Base-by-base conservation (phyloP, 2,329 filamentous ascomycete genomes). In the Pestalotiopsis sp. region DNA sequence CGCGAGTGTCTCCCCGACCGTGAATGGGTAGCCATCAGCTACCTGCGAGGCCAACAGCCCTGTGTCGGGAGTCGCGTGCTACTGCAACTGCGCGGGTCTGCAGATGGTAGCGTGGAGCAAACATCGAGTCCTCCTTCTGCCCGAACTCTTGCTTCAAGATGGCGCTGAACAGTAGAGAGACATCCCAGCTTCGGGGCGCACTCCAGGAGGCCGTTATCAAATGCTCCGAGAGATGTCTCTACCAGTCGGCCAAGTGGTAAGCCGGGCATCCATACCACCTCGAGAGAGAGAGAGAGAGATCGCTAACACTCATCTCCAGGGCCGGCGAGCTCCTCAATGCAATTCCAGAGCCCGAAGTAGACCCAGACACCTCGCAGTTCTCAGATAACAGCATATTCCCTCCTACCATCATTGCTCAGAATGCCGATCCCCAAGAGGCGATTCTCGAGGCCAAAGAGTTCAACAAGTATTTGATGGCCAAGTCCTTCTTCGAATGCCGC, bases 211-310 rank as follows among this genome's bases (percentile, higher is more conserved):
- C 95, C 38, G 91, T 96, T 3, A 87, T 96, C 27, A 94, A 94
- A 78, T 98, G 95, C 82, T 97, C 94, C 1, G 96, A 99, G 79
- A 87, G 96, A 79, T 97, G 96, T 79, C 87, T 99, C 13, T 98
- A 98, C 77, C 95, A 98, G 76, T 96, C 95, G 6, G 92, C 96
- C 36, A 98, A 98, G 90, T 99, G 96, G 96, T 97, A 79, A 68
- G 75, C 63, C 63, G 3, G 49, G 38, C 58, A 23, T n/a, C 41
- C 31, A 2, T 3, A 5, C 5, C 25, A 5, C 23, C 31, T 38
- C n/a, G 13, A 36, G 66, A 27, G 68, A n/a, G n/a, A n/a, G n/a
- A n/a, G n/a, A n/a, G n/a, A n/a, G 9, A n/a, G 7, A 27, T 61
- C 65, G 41, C 62, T 64, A 61, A 38, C 5, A 60, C 71, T 49